Conservation (phyloP, 2,329 filamentous ascomycete species). For the Penicillium brasilianum region DNA sequence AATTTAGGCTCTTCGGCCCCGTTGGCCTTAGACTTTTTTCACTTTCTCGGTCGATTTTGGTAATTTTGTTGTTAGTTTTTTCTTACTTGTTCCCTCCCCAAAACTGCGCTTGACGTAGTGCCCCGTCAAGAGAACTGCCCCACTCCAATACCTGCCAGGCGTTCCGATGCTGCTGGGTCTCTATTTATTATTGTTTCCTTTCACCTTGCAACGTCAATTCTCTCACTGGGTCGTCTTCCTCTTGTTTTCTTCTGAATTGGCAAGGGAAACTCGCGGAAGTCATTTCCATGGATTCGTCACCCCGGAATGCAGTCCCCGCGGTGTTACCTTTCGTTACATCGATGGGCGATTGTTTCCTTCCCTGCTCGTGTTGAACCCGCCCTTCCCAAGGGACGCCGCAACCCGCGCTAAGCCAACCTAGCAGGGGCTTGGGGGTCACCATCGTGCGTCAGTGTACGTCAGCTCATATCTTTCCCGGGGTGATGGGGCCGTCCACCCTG, state of each 20-base stretch:
- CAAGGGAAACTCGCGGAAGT: slow-evolving; percentile 9
- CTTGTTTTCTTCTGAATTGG: neutral
- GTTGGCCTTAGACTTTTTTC: neutral
- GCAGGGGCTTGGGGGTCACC: slow-evolving; percentile 15
- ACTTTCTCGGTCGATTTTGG: neutral
- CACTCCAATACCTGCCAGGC: neutral
- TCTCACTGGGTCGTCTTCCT: neutral
- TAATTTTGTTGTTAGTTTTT: neutral
- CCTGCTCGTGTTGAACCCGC: slow-evolving; percentile 16
- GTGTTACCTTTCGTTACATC: slow-evolving; percentile 18
- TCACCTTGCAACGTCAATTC: neutral
- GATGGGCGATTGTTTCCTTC: slow-evolving; percentile 4
- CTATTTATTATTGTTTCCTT: neutral
- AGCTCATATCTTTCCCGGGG: slow-evolving; percentile 21
- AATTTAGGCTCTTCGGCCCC: neutral
- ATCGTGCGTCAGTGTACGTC: slow-evolving; percentile 24
- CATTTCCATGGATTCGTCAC: slow-evolving; percentile 24
- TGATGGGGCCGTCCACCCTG: slow-evolving; percentile 8
- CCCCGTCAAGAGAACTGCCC: neutral
- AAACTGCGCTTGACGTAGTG: neutral
- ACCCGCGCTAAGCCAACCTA: slow-evolving; percentile 16
- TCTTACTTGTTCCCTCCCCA: neutral
- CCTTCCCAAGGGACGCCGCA: slow-evolving; percentile 17
- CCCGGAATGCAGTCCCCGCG: slow-evolving; percentile 21
- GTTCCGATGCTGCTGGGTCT: neutral